Evolutionary conservation across 176 grass and related monocot species (phyloP).

Genomic region (Carex kokanica): DNA sequence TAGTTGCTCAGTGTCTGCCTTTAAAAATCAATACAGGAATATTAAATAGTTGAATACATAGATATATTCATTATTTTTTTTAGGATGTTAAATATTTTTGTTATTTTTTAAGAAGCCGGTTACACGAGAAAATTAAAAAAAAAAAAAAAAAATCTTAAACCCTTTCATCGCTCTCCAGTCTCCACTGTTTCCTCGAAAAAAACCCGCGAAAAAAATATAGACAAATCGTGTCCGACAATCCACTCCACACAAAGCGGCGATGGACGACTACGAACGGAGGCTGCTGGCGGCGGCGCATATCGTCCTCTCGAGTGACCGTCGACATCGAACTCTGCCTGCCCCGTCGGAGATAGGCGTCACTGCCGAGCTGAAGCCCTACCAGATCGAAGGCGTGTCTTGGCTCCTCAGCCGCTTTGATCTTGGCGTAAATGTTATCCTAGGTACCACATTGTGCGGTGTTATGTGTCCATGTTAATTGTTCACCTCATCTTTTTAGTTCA

Average conservation of each 20-base stretch:
- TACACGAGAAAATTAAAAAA: no score
- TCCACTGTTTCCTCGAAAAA: neutral
- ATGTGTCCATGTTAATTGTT: neutral
- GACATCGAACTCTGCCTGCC: neutral
- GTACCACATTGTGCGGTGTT: constrained; percentile 9
- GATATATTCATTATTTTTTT: no score
- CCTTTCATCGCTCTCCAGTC: neutral
- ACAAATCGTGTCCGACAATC: neutral
- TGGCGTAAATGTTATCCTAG: constrained; percentile 84
- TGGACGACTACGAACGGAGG: constrained; percentile 47
- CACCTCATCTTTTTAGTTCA: neutral
- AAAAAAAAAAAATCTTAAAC: no score
- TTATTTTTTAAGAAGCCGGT: neutral
- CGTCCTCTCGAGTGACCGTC: constrained; percentile 40
- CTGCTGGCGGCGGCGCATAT: constrained; percentile 59
- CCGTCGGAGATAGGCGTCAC: constrained; percentile 42
- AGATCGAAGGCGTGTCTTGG: constrained; percentile 74
- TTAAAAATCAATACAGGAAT: no score
- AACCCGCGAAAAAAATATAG: neutral
- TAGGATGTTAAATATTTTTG: no score
- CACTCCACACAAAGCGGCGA: neutral
- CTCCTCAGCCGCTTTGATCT: constrained; percentile 69
- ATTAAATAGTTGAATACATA: no score
- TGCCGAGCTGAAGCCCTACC: constrained; percentile 73
- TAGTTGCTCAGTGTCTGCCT: no score